A percentile compares a stretch with the other conserved stretches of the same genome.
These are phyloP conservation scores for Annulohypoxylon nitens DNA, from an alignment of 495 filamentous ascomycete genomes.

Conservation along the genomic window DNA sequence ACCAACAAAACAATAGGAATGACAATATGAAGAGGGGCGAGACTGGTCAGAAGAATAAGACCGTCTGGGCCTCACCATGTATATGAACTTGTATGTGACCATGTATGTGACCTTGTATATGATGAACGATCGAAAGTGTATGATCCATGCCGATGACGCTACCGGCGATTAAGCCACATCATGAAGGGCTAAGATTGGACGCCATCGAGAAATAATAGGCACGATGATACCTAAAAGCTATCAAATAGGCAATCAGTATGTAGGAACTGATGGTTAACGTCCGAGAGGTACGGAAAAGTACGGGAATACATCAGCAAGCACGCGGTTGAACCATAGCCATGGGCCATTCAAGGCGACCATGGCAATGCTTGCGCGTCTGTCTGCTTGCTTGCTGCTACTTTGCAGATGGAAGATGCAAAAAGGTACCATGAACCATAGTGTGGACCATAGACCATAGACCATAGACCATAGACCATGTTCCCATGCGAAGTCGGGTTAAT, in stretches of 20 bases:
- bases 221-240: slow-evolving; percentile 20
- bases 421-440: neutral
- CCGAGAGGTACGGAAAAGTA: slow-evolving; percentile 23
- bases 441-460: no score
- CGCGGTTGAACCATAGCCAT: slow-evolving; percentile 18
- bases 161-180: slow-evolving; percentile 34
- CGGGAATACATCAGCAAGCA: slow-evolving; percentile 1
- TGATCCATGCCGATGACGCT: slow-evolving; percentile 35
- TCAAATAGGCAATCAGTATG: slow-evolving; percentile 17
- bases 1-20: slow-evolving; percentile 7
- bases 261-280: slow-evolving; percentile 13
- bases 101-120: slow-evolving; percentile 1
- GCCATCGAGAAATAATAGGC: slow-evolving; percentile 30
- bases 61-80: slow-evolving; percentile 28
- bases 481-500: slow-evolving; percentile 31
- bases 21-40: slow-evolving; percentile 24
- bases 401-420: slow-evolving; percentile 13
- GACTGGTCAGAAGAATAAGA: slow-evolving; percentile 35
- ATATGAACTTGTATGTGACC: slow-evolving; percentile 19
- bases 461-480: neutral
- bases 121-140: slow-evolving; percentile 18
- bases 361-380: slow-evolving; percentile 28
- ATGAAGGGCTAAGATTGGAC: slow-evolving; percentile 26
- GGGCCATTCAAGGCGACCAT: slow-evolving; percentile 22
- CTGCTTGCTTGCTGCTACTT: slow-evolving; percentile 16